Conservation (phyloP, 2,329 filamentous ascomycete species). For the Alternaria burnsii region DNA sequence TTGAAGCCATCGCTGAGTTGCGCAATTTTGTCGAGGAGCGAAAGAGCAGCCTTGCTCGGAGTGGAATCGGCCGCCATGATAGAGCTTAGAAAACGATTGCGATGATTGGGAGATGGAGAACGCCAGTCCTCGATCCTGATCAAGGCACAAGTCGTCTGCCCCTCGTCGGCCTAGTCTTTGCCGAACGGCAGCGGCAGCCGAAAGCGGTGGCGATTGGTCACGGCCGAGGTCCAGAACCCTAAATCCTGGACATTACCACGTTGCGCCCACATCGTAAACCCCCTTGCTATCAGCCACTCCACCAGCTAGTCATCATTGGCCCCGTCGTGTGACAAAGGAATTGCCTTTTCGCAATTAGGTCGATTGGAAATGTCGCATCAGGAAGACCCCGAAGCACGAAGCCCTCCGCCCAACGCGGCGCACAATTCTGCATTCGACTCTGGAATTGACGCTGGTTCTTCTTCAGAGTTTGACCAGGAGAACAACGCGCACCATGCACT, state of each 20-base stretch:
- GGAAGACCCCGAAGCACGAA: neutral
- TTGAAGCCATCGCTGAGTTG: constrained; percentile 28
- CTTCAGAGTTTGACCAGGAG: constrained; percentile 29
- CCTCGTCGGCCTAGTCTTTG: neutral
- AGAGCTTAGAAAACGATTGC: neutral
- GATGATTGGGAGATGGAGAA: neutral
- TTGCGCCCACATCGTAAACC: neutral
- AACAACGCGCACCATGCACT: constrained; percentile 27
- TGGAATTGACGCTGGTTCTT: constrained; percentile 24
- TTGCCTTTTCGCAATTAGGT: neutral
- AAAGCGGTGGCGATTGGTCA: neutral
- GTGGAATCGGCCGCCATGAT: constrained; percentile 8
- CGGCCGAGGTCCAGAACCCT: neutral
- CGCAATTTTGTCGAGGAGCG: constrained; percentile 31
- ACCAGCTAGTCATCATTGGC: neutral
- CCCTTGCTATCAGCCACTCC: constrained; percentile 1
- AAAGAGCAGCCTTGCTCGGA: constrained; percentile 17
- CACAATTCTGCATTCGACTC: constrained; percentile 18
- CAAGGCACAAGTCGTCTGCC: neutral
- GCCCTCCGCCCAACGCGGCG: neutral
- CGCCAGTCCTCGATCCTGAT: neutral
- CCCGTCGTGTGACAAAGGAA: neutral
- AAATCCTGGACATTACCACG: constrained; percentile 1
- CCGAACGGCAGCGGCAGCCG: neutral
- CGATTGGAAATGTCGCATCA: neutral